These are phyloP conservation scores for Corylus americana DNA, from an alignment of 306 rosid species.

Conservation along the genomic window DNA sequence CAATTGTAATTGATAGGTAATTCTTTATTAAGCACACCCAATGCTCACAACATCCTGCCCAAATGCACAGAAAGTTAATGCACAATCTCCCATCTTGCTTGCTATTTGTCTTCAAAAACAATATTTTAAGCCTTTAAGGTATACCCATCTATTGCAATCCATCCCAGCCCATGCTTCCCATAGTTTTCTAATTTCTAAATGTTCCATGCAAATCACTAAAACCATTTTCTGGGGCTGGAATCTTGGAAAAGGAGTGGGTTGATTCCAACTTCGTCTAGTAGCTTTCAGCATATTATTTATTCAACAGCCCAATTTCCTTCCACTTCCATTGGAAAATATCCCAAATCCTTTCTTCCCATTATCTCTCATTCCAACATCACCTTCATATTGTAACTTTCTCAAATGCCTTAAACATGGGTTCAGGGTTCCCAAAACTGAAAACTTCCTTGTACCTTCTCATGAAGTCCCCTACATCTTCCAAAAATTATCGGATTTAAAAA, in stretches of 20 bases:
- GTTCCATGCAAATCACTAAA: not conserved
- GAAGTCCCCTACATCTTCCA: too few relatives aligned
- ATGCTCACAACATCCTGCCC: not conserved
- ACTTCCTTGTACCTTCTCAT: too few relatives aligned
- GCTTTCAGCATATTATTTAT: not conserved
- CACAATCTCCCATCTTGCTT: too few relatives aligned
- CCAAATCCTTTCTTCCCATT: too few relatives aligned
- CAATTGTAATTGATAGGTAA: not conserved
- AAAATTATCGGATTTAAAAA: too few relatives aligned
- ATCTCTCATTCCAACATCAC: too few relatives aligned
- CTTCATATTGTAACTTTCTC: too few relatives aligned
- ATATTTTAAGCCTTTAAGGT: not conserved
- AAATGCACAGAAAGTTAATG: too few relatives aligned
- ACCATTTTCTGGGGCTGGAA: not conserved
- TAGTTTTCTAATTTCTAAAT: not conserved
- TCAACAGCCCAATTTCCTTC: not conserved
- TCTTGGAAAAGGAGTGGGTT: not conserved
- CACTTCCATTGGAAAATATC: too few relatives aligned
- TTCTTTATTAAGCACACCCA: too few relatives aligned
- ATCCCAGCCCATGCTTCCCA: not conserved
- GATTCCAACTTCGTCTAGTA: not conserved
- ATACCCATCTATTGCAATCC: not conserved
- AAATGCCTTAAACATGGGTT: too few relatives aligned
- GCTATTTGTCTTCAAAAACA: not conserved
- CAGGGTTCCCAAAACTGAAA: too few relatives aligned